Base-by-base conservation (phyloP, 2,329 filamentous ascomycete species). In the Eutypa lata region DNA sequence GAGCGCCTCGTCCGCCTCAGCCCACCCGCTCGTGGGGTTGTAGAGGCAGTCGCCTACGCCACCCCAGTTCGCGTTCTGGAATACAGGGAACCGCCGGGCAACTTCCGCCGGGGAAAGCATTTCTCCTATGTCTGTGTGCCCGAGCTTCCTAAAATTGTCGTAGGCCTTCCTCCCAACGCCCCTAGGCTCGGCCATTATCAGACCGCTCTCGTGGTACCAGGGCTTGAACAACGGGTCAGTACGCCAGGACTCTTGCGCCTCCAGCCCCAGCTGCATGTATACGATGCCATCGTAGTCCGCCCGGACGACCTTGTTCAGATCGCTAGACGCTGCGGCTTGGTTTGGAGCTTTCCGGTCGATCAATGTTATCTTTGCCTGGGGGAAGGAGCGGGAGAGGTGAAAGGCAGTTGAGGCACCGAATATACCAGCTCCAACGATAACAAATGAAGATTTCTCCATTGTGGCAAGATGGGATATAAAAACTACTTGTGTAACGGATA, bases 301-400 rank as follows among this genome's bases (percentile, higher is more conserved):
- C 48, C 85, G 82, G n/a, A 88, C 77, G 38, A 87, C 83, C 67
- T 88, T 88, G 73, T 87, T 88, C 77, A 83, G 83, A 69, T 89
- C 86, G 72, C 82, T 85, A 0, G 86, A 88, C 0, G 86, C 86
- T 21, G 83, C 84, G 18, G 74, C 35, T 38, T 38, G 4, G 16
- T 38, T 6, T 4, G 13, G 35, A 16, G 6, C 7, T 38, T 14
- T 18, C n/a, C 35, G 6, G 35, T 38, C 35, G 6, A 38, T 16
- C 13, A 38, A 18, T 4, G n/a, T 18, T 7, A 38, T 18, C 13
- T 38, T 38, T 14, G 35, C 35, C 13, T 38, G 13, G 6, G 35
- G 35, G n/a, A 16, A 38, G 13, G 13, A 16, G 35, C n/a, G 13
- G 13, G n/a, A 16, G 6, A 38, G 35, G 35, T 38, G 35, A 38